These are phyloP conservation scores for Monosporascus sp. DNA, from an alignment of 2,329 filamentous ascomycete species.

Conservation along the genomic window DNA sequence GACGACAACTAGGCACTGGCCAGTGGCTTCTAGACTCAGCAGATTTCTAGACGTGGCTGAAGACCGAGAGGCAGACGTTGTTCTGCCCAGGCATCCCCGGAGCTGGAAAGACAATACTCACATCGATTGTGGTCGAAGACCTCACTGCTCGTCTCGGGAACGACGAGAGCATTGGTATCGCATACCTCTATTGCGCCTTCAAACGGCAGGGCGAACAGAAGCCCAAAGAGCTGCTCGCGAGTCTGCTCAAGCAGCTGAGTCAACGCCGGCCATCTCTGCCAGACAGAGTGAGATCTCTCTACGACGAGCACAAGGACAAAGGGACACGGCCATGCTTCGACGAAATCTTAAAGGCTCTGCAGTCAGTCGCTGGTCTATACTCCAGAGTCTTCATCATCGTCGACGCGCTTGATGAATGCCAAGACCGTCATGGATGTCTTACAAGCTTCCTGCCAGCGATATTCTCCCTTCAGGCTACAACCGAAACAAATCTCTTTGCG, in stretches of 20 bases:
- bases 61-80: constrained; percentile 23
- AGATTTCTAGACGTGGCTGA: constrained; percentile 10
- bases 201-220: constrained; percentile 32
- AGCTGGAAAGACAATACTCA: constrained; percentile 42
- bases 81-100: constrained; percentile 46
- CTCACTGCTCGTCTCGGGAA: constrained; percentile 21
- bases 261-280: constrained; percentile 17
- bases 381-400: constrained; percentile 16
- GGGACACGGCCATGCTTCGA: constrained; percentile 17
- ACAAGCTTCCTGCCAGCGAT: constrained; percentile 3
- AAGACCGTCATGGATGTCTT: constrained; percentile 1
- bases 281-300: constrained; percentile 18
- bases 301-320: constrained; percentile 13
- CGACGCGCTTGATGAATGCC: constrained; percentile 15
- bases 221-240: constrained; percentile 24
- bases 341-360: constrained; percentile 14
- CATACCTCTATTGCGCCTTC: constrained; percentile 43
- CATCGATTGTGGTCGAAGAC: constrained; percentile 36
- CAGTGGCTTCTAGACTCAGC: constrained; percentile 10
- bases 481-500: constrained; percentile 8
- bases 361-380: constrained; percentile 9
- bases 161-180: constrained; percentile 22
- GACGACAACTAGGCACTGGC: constrained; percentile 32
- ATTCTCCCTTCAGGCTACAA: constrained; percentile 5
- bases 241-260: constrained; percentile 33